Evolutionary conservation across 306 rosid species (phyloP), one percentile per base, ranked within the genome.

Genomic region (Cyamopsis tetragonoloba): DNA sequence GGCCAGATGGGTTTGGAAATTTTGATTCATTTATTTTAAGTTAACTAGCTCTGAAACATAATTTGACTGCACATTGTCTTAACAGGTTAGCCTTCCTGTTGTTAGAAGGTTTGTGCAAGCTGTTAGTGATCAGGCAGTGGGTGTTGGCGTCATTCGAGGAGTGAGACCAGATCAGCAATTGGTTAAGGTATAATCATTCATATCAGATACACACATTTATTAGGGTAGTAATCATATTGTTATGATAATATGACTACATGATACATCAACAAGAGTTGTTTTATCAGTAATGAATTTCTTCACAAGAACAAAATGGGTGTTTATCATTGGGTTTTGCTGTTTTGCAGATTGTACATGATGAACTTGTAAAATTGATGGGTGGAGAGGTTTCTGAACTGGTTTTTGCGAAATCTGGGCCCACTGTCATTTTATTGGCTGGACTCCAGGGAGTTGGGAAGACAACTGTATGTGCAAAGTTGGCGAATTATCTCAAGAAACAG

Each of bases 401-500:
- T 68, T 93, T 88, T 63, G 49, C 96, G 75, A 86, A 88, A 74
- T 70, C 88, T 17, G 89, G 89, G 53, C 97, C 99, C 26, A 93
- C 95, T 58, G 83, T 93, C 50, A 93, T 93, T 55, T 73, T 90
- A 51, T 80, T 93, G 89, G 99, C 97, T 68, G 99, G 99, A 77
- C 88, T 93, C 28, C 99, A 93, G 73, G 99, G 99, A 77, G 99
- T 93, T 69, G 99, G 99, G 79, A 93, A 93, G 83, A 93, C 97
- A 14, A 93, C 99, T 26, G 97, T 93, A 4, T 93, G 96, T 72
- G 99, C 99, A 7, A 93, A 93, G 70, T 82, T 93, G 75, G 90
- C 99, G 30, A 77, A 71, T 79, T 93, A 93, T 74, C 91, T 93
- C 70, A 86, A 90, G 88, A 93, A 93, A 68, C 99, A 80, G 90